These are phyloP conservation scores for Adansonia grandidieri DNA, from an alignment of 441 rosid species.

Conservation along the genomic window DNA sequence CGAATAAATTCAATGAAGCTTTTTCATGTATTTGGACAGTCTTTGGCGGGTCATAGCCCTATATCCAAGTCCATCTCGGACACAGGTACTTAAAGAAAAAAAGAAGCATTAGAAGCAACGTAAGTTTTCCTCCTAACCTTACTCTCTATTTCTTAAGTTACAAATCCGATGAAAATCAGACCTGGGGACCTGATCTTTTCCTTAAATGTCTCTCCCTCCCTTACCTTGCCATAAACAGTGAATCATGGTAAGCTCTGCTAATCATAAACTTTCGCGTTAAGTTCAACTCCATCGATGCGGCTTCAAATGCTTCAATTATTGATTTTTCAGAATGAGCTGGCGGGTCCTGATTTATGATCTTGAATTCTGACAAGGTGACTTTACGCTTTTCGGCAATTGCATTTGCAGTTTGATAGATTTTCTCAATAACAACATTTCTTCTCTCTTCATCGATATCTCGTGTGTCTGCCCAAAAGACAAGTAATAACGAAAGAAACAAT, in stretches of 20 bases:
- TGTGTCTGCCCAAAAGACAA: constrained; percentile 52
- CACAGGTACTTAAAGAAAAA: no score
- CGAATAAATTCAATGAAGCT: no score
- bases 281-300: constrained; percentile 69
- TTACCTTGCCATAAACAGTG: constrained; percentile 95
- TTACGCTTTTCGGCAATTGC: constrained; percentile 63
- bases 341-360: constrained; percentile 89
- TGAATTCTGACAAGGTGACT: constrained; percentile 70
- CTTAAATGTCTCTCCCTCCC: background rate
- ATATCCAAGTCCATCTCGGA: no score
- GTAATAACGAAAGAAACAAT: background rate
- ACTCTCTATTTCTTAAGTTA: no score
- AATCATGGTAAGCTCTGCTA: constrained; percentile 97
- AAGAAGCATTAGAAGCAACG: no score
- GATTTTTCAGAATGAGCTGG: constrained; percentile 75
- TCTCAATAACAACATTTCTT: constrained; percentile 76
- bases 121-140: no score
- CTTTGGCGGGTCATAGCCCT: no score
- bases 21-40: no score
- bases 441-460: constrained; percentile 83
- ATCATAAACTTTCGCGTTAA: constrained; percentile 76
- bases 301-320: constrained; percentile 65
- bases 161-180: no score
- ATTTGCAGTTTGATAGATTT: constrained; percentile 66
- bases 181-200: background rate